Base-by-base conservation (phyloP, 2,329 filamentous ascomycete species). In the Microdochium trichocladiopsis region DNA sequence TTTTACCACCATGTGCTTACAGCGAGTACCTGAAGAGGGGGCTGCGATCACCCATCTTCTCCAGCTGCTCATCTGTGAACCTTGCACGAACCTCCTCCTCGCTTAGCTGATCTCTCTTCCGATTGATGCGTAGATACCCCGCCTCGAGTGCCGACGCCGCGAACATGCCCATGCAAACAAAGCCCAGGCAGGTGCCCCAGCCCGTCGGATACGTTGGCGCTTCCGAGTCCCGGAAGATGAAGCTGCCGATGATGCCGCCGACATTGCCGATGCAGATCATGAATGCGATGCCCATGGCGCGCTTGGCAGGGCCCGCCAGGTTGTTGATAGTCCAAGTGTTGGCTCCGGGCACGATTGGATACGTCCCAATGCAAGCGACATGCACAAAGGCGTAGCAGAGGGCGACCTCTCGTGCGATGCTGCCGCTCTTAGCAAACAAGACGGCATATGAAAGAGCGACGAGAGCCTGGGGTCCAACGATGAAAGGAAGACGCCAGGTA, bases 291-390 rank as follows among this genome's bases (percentile, higher is more conserved):
- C 66, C 69, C 41, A 69, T 62, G 0, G 67, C 67, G 1, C 69
- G 57, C 49, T 68, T 72, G 0, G 61, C 61, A 0, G 68, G 61
- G 3, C 63, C 61, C 0, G 66, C 63, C 1, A 65, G 60, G 31
- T 72, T 72, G 53, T 64, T 64, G 4, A 67, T 57, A 10, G 64
- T 68, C 69, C 69, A 72, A 2, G 69, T 63, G 21, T 64, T 69
- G 10, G 57, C 63, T 2, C 62, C 66, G 1, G 69, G 68, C 28
- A 31, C 28, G 28, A 31, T 31, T 0, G 69, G 69, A 18, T 71
- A 71, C 52, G 71, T 61, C 24, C 71, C 69, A 10, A 70, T 63
- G 25, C 66, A 69, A 1, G 69, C 66, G 18, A 72, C 55, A 36
- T 65, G 65, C n/a, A 72, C 63, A 2, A 63, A 67, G 36, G 70